Evolutionary conservation across 1,139 yeast genomes (phyloP), one percentile per base, ranked within the genome.

Genomic region (Ogataea hybrid): DNA sequence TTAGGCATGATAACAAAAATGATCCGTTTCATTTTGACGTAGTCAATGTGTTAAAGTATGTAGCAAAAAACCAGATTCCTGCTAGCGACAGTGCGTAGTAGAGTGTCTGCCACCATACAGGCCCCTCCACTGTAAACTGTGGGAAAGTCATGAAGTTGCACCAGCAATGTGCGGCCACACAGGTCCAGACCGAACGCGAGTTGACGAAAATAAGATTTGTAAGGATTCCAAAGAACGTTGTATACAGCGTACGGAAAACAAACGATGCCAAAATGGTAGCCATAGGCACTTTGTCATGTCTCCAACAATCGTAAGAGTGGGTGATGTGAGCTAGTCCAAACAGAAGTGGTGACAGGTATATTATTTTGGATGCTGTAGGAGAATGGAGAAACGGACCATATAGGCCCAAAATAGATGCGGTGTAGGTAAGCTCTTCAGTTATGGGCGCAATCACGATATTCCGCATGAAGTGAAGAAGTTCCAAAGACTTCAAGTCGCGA

Each of bases 301-400:
- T 54, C 47, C 68, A 70, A 41, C 77, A 56, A 46, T 81, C 86
- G 51, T 71, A 73, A 1, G 81, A 95, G 62, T 92, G 97, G 59
- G 92, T 96, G 15, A 85, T 46, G 63, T 92, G 99, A 0, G 97
- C 97, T n/a, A 87, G 57, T 1, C 96, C 96, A 67, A 92, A 92
- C 50, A 81, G 73, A 16, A 82, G 56, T 0, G 97, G 96, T 2
- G 90, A 73, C 21, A 64, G 61, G 38, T 63, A 56, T 2, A 78
- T 57, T 42, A 23, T 67, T 49, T 12, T 58, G 44, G 20, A 22
- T 9, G 39, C 31, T 8, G 6, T 5, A 10, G 20, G 21, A 3
- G 37, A 21, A 11, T 29, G 18, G 30, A 46, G 30, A 4, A 57
- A 62, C 9, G 68, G 70, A 33, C 59, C 51, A 41, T 68, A 65